Conservation (phyloP, 495 filamentous ascomycete genomes). For the Trichodelitschia bisporula region DNA sequence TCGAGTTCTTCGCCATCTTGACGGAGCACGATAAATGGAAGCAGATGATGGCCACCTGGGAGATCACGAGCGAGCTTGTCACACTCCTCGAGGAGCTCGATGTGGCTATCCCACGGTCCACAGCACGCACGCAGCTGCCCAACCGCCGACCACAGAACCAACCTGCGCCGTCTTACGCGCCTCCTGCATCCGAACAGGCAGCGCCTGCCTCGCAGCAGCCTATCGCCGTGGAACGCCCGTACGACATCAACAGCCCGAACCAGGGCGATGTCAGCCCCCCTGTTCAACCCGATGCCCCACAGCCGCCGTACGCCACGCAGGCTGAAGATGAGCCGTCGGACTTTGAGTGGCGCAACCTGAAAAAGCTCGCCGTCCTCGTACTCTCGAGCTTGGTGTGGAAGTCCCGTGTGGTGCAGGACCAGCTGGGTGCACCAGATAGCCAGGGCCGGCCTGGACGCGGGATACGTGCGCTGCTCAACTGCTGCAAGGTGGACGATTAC, state of each 20-base stretch:
- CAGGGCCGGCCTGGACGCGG: constrained; percentile 55
- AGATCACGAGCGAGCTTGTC: constrained; percentile 62
- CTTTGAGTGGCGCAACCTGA: constrained; percentile 83
- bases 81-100: constrained; percentile 69
- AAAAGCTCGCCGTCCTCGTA: constrained; percentile 73
- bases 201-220: constrained; percentile 3
- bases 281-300: constrained; percentile 28
- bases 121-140: neutral
- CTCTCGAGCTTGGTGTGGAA: constrained; percentile 66
- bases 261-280: constrained; percentile 24
- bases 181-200: neutral
- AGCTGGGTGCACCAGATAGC: too few species aligned
- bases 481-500: constrained; percentile 64
- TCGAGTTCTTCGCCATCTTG: constrained; percentile 82
- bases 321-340: constrained; percentile 70
- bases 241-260: constrained; percentile 9
- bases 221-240: constrained; percentile 15
- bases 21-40: constrained; percentile 35
- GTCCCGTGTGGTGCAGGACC: constrained; percentile 53
- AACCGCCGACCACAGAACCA: neutral
- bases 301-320: too few species aligned
- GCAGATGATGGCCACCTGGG: constrained; percentile 60
- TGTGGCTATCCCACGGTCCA: constrained; percentile 44
- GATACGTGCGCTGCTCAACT: constrained; percentile 63
- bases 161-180: constrained; percentile 1